These are phyloP conservation scores for Dendrobium officinale DNA, from an alignment of 106 monocot species.

Conservation along the genomic window DNA sequence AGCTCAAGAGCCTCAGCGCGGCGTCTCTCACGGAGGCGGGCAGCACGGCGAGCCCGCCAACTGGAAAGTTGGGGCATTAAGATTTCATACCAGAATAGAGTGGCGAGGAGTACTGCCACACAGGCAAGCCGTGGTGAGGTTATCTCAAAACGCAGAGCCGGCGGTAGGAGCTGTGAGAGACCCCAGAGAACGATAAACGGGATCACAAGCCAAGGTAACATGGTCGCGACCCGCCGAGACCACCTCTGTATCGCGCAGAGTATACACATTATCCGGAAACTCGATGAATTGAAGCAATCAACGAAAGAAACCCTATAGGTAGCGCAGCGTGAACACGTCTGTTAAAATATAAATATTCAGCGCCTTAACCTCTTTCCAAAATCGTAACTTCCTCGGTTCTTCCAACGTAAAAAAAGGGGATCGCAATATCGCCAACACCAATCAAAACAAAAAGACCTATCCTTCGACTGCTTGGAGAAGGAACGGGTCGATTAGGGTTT, in stretches of 20 bases:
- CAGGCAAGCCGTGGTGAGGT: constrained; percentile 48
- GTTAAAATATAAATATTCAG: no score
- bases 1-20: constrained; percentile 39
- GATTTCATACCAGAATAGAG: constrained; percentile 50
- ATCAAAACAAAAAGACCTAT: background rate
- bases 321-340: background rate
- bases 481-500: constrained; percentile 14
- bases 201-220: constrained; percentile 66
- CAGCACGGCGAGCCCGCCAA: constrained; percentile 43
- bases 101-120: constrained; percentile 34
- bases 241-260: constrained; percentile 51
- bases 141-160: constrained; percentile 37
- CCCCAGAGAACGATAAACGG: constrained; percentile 42
- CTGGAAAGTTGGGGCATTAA: constrained; percentile 40
- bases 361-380: background rate
- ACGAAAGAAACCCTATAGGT: background rate
- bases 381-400: background rate
- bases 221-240: constrained; percentile 41
- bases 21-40: constrained; percentile 37
- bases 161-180: constrained; percentile 45
- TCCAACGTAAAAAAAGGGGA: background rate
- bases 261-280: constrained; percentile 52
- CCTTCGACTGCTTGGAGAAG: background rate
- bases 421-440: background rate
- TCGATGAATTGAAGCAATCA: background rate